Evolutionary conservation across 805 yeast genomes (phyloP), one percentile per base, ranked within the genome.

Genomic region (Cyberlindnera petersonii): DNA sequence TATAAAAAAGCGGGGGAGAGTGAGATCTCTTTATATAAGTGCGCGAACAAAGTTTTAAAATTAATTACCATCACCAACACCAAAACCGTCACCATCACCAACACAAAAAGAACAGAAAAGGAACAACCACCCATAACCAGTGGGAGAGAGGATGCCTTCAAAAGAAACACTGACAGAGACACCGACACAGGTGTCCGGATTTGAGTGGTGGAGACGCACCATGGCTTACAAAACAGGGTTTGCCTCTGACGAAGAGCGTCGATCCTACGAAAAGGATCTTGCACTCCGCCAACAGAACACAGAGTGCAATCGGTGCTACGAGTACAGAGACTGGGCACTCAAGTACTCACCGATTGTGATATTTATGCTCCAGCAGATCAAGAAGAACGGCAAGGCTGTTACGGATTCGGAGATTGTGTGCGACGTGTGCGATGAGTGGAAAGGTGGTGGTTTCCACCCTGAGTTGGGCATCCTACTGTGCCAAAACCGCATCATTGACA

Each of bases 401-500:
- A 60, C 64, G 39, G 61, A 65, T 13, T 52, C 59, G 20, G 79
- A 81, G 50, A 77, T 91, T 37, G 68, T 76, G 13, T 93, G 98
- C 60, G 93, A 79, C 37, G 73, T 74, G 9, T 93, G 98, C 60
- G 86, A 83, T 46, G 95, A 86, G 45, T 69, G 73, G 64, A 76
- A 80, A 53, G 81, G 87, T 26, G 98, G 98, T 31, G 98, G 98
- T 3, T 93, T 83, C 61, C 87, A 89, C 56, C 97, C 98, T 0
- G 84, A 86, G 26, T 59, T 77, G 30, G 98, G 98, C 2, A 80
- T 93, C 19, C 67, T 88, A 42, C 63, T 93, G 6, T 93, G 98
- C 62, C 87, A 89, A 45, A 89, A 93, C 60, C 72, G 88, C 62
- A 59, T 63, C 24, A 48, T 52, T 17, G 79, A 79, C 56, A 80